phyloP scores from a whole-genome alignment of 352 stramenopile species.

The Phytophthora boehmeriae region DNA sequence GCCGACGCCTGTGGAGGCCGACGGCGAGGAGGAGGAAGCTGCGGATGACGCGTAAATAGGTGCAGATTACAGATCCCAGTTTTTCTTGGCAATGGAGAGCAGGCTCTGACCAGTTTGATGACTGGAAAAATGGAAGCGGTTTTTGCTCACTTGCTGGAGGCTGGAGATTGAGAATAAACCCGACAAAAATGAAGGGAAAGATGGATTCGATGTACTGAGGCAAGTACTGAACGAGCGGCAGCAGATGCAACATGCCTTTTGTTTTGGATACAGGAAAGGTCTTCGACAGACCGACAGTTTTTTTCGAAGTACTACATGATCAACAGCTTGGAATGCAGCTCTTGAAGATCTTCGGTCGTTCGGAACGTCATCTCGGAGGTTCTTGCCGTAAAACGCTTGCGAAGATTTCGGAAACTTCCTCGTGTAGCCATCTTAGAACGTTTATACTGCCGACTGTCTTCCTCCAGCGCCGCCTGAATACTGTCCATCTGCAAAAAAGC shows the following conservation, averaged over 20 bases:
- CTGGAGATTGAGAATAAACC: slow-evolving; percentile 26
- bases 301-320: slow-evolving; percentile 37
- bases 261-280: slow-evolving; percentile 26
- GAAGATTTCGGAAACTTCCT: slow-evolving; percentile 53
- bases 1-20: slow-evolving; percentile 58
- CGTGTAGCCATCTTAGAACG: slow-evolving; percentile 58
- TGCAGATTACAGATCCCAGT: slow-evolving; percentile 14
- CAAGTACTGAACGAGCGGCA: background rate
- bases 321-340: slow-evolving; percentile 46
- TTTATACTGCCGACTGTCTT: slow-evolving; percentile 57
- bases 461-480: slow-evolving; percentile 50
- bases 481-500: slow-evolving; percentile 56
- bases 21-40: slow-evolving; percentile 39
- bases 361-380: slow-evolving; percentile 52
- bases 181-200: slow-evolving; percentile 25
- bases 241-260: slow-evolving; percentile 18
- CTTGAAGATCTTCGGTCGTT: slow-evolving; percentile 64
- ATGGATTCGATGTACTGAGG: slow-evolving; percentile 21
- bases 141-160: slow-evolving; percentile 9
- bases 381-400: slow-evolving; percentile 54
- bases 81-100: slow-evolving; percentile 9
- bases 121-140: background rate
- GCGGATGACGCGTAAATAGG: slow-evolving; percentile 33
- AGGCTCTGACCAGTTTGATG: background rate
- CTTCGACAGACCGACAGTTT: background rate